Evolutionary conservation across 1,139 yeast genomes (phyloP).

Genomic region (Eremothecium coryli): DNA sequence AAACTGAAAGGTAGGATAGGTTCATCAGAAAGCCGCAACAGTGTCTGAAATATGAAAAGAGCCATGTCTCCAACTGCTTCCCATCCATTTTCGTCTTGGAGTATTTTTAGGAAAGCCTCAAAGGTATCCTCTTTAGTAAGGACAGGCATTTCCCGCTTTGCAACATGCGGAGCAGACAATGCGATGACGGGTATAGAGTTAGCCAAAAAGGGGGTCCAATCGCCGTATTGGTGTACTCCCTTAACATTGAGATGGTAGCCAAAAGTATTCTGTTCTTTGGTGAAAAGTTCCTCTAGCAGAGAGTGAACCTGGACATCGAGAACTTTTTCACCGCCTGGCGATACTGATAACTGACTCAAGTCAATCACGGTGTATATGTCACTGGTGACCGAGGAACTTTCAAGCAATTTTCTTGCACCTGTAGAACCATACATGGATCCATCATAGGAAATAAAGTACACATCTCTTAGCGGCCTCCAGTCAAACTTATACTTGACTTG

Average conservation of each 20-base stretch:
- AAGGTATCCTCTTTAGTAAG: conserved; percentile 62
- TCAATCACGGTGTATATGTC: conserved; percentile 72
- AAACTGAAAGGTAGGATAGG: conserved; percentile 72
- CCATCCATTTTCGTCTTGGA: conserved; percentile 43
- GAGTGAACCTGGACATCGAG: conserved; percentile 62
- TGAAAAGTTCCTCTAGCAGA: conserved; percentile 38
- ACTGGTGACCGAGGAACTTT: conserved; percentile 44
- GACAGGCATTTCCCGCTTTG: conserved; percentile 39
- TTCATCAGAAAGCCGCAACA: conserved; percentile 53
- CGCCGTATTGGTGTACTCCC: conserved; percentile 44
- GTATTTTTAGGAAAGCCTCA: conserved; percentile 40
- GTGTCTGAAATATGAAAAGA: conserved; percentile 45
- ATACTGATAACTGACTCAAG: conserved; percentile 35
- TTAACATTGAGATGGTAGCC: conserved; percentile 19
- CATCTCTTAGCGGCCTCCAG: conserved; percentile 80
- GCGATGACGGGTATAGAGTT: conserved; percentile 58
- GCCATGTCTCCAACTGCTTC: conserved; percentile 49
- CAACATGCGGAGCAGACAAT: conserved; percentile 35
- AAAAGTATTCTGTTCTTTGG: conserved; percentile 14
- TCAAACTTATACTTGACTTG: conserved; percentile 52
- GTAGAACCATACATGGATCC: conserved; percentile 76
- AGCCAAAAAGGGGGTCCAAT: conserved; percentile 49
- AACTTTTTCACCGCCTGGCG: conserved; percentile 55
- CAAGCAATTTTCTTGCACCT: conserved; percentile 77
- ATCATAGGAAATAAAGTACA: conserved; percentile 81